phyloP scores from a whole-genome alignment of 2,329 filamentous ascomycete species.

The Xylariales sp. region DNA sequence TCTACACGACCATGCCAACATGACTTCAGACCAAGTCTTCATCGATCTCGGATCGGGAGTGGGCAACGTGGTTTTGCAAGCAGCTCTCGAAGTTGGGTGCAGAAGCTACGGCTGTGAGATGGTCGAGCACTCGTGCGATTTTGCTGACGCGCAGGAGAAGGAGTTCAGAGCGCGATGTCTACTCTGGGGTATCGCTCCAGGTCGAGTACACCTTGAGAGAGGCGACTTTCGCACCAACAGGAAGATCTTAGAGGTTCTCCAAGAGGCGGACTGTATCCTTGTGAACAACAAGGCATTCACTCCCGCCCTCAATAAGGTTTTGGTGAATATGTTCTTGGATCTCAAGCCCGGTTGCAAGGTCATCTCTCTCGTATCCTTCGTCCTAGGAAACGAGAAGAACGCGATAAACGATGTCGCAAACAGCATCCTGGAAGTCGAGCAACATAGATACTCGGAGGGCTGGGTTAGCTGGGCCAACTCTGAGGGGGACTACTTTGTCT shows the following conservation, averaged over 20 bases:
- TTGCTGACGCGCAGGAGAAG: slow-evolving; percentile 72
- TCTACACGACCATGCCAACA: slow-evolving; percentile 66
- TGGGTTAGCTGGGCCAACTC: slow-evolving; percentile 92
- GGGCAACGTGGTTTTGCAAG: slow-evolving; percentile 91
- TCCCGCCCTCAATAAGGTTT: slow-evolving; percentile 74
- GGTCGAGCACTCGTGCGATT: slow-evolving; percentile 83
- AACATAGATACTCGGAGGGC: slow-evolving; percentile 54
- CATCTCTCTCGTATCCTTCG: slow-evolving; percentile 88
- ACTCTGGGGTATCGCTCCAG: slow-evolving; percentile 82
- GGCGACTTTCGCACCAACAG: slow-evolving; percentile 79
- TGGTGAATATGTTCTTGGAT: slow-evolving; percentile 88
- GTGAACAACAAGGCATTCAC: slow-evolving; percentile 99
- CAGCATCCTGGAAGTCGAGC: slow-evolving; percentile 74
- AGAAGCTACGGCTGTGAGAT: slow-evolving; percentile 96
- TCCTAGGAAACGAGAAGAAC: slow-evolving; percentile 67
- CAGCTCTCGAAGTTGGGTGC: slow-evolving; percentile 87
- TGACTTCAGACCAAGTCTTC: slow-evolving; percentile 82
- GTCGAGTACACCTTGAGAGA: slow-evolving; percentile 71
- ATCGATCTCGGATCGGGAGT: slow-evolving; percentile 94
- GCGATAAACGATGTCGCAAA: slow-evolving; percentile 67
- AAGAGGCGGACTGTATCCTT: slow-evolving; percentile 87
- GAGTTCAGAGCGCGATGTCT: slow-evolving; percentile 84
- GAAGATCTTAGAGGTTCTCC: slow-evolving; percentile 66
- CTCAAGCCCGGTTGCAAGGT: slow-evolving; percentile 87
- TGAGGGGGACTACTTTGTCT: slow-evolving; percentile 82